Conservation (phyloP, 2,329 filamentous ascomycete species). For the Colletotrichum salicis region DNA sequence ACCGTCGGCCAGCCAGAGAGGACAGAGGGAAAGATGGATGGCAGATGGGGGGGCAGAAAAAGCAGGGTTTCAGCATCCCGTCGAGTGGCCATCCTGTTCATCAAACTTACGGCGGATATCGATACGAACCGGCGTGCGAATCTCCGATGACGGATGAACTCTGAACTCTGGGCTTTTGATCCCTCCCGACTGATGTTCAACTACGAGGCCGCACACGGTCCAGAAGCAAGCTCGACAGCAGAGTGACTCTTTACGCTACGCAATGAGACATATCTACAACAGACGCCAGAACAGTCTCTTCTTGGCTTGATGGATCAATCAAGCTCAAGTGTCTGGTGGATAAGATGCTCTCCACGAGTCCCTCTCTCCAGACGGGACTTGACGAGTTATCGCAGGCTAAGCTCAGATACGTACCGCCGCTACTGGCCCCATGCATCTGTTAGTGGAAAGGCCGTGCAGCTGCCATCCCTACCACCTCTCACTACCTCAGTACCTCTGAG, state of each 20-base stretch:
- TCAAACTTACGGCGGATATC: conserved; percentile 8
- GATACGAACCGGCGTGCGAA: conserved; percentile 19
- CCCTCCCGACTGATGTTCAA: conserved; percentile 2
- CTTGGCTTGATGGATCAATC: neutral
- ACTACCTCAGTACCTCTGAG: neutral
- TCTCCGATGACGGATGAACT: conserved; percentile 18
- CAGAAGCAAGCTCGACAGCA: neutral
- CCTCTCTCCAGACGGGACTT: neutral
- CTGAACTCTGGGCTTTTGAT: neutral
- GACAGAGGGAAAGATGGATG: too few relatives aligned
- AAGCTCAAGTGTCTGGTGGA: neutral
- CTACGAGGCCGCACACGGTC: neutral
- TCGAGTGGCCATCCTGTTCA: conserved; percentile 25
- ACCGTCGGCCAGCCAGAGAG: neutral
- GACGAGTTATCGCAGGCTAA: neutral
- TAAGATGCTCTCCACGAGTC: conserved; percentile 9
- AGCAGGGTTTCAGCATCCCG: conserved; percentile 34
- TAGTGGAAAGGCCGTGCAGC: conserved; percentile 17
- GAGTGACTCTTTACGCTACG: neutral
- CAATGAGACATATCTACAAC: neutral
- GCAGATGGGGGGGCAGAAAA: neutral
- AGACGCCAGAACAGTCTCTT: neutral
- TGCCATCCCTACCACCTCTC: conserved; percentile 28
- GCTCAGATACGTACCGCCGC: conserved; percentile 18
- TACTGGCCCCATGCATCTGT: neutral